Conservation (phyloP, 2,329 filamentous ascomycete species). For the Erysiphe neolycopersici region DNA sequence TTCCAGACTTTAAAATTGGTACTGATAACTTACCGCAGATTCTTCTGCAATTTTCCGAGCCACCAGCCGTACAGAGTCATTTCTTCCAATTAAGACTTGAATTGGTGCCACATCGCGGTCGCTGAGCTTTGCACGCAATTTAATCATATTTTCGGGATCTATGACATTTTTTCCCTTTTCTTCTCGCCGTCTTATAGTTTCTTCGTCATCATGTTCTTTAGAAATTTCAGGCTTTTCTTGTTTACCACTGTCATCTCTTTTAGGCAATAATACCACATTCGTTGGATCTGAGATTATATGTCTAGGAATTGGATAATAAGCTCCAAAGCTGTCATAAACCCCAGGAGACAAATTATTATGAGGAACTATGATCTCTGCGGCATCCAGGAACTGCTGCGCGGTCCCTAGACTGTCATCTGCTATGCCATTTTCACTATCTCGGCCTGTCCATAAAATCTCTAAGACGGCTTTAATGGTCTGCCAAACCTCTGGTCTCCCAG, state of each 20-base stretch:
- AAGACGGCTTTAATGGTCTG: slow-evolving; percentile 41
- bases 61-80: slow-evolving; percentile 37
- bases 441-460: slow-evolving; percentile 31
- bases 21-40: slow-evolving; percentile 26
- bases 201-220: slow-evolving; percentile 6
- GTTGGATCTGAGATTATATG: slow-evolving; percentile 41
- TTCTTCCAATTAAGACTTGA: slow-evolving; percentile 25
- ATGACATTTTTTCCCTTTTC: slow-evolving; percentile 17
- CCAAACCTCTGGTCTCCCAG: slow-evolving; percentile 57
- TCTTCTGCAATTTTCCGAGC: slow-evolving; percentile 35
- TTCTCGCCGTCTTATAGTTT: slow-evolving; percentile 23
- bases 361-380: slow-evolving; percentile 48
- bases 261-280: slow-evolving; percentile 18
- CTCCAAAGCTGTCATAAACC: slow-evolving; percentile 43
- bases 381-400: slow-evolving; percentile 58
- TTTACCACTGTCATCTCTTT: slow-evolving; percentile 3
- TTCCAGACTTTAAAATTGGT: not conserved
- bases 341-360: slow-evolving; percentile 40
- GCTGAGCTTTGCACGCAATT: slow-evolving; percentile 8
- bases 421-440: slow-evolving; percentile 13
- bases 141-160: slow-evolving; percentile 7
- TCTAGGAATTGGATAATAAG: slow-evolving; percentile 40
- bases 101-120: slow-evolving; percentile 32
- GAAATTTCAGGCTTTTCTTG: slow-evolving; percentile 10
- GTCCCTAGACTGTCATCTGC: slow-evolving; percentile 24